Base-by-base conservation (phyloP, 1,139 yeast genomes). In the Geotrichum fermentans region DNA sequence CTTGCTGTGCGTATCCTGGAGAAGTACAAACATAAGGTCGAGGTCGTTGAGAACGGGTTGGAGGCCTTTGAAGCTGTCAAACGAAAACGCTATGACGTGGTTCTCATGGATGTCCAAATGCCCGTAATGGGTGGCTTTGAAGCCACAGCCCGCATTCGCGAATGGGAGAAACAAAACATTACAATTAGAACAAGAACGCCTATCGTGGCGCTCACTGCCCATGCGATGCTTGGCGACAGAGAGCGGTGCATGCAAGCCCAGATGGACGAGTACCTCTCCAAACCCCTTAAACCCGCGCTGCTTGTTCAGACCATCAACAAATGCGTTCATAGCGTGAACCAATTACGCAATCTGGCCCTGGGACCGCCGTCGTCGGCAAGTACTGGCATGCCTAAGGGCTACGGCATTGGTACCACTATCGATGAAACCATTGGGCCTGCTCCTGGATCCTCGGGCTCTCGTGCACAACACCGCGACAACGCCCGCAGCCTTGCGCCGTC, bases 51-150 rank as follows among this genome's bases (percentile, higher is more conserved):
- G 61, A 87, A 87, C 63, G 95, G 96, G 11, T 71, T 80, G 52
- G 89, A 85, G 60, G 95, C 95, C 0, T 78, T 78, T 59, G 88
- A 86, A 56, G 90, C 90, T 0, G 81, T 85, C 39, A 75, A 81
- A 63, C 65, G 71, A 44, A 80, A 78, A 64, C 73, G 77, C 40
- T 86, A 81, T 64, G 95, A 87, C 62, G 92, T 83, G 45, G 87
- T 87, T 14, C 74, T 87, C 57, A 87, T 87, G 96, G 96, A 87
- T 70, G 95, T 87, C 38, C 95, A 87, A 67, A 87, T 87, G 96
- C 96, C 96, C 5, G 88, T 86, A 7, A 86, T 87, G 94, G 95
- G 95, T 40, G 96, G 96, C 0, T 87, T 87, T 64, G 95, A 87
- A 63, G 95, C 95, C 2, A 86, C 95, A 1, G 87, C 83, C 51